These are phyloP conservation scores for Coffea eugenioides DNA, from an alignment of 257 asterid species.

Conservation along the genomic window DNA sequence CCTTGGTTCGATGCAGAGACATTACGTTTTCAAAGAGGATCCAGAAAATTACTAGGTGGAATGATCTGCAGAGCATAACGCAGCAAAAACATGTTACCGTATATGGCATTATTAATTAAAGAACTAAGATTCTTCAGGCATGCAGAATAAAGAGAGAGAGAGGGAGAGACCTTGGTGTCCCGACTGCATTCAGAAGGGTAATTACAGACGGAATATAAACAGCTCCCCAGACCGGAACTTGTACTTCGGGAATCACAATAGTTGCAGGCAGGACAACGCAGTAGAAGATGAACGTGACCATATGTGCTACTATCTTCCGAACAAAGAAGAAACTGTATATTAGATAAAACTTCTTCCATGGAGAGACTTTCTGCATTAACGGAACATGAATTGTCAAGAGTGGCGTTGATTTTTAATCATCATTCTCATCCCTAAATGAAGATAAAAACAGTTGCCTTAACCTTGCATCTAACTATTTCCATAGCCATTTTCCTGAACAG, in stretches of 20 bases:
- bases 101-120: too few relatives aligned
- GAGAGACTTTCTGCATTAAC: slow-evolving; percentile 26
- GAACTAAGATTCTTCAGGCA: not conserved
- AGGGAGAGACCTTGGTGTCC: slow-evolving; percentile 29
- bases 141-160: not conserved
- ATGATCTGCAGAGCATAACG: slow-evolving; percentile 11
- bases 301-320: slow-evolving; percentile 29
- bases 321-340: slow-evolving; percentile 34
- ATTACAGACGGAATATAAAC: slow-evolving; percentile 23
- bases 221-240: slow-evolving; percentile 34
- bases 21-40: slow-evolving; percentile 30
- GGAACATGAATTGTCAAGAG: not conserved
- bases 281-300: slow-evolving; percentile 27
- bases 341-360: slow-evolving; percentile 31
- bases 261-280: slow-evolving; percentile 30
- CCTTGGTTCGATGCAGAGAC: slow-evolving; percentile 38
- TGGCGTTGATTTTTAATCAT: not conserved
- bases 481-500: slow-evolving; percentile 46
- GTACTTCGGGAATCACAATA: slow-evolving; percentile 23
- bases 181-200: slow-evolving; percentile 32
- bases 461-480: slow-evolving; percentile 42
- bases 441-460: not conserved
- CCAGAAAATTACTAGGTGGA: slow-evolving; percentile 29
- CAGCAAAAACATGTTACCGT: not conserved
- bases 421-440: not conserved